Conservation (phyloP, 345 rosid species). For the Salix suchowensis region DNA sequence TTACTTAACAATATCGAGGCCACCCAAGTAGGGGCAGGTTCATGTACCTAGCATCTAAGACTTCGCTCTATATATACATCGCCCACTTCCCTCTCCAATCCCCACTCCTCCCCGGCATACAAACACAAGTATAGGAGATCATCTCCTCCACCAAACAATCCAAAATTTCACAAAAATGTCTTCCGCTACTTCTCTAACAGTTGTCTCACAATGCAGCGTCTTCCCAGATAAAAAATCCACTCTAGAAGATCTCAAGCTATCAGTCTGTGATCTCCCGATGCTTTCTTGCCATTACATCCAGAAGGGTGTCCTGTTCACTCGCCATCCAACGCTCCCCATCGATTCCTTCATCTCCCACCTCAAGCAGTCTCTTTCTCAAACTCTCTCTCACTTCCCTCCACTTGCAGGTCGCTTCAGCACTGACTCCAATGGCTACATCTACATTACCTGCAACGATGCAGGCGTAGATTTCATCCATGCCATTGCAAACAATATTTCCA, state of each 20-base stretch:
- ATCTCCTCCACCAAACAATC: background rate
- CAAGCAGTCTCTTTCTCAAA: conserved; percentile 42
- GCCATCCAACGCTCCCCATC: conserved; percentile 28
- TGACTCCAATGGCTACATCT: conserved; percentile 42
- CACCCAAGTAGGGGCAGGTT: conserved; percentile 28
- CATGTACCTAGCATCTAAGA: conserved; percentile 40
- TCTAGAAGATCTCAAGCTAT: conserved; percentile 62
- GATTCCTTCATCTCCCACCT: conserved; percentile 35
- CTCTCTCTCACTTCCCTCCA: conserved; percentile 71
- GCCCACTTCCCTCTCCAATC: background rate
- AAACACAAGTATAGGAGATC: background rate
- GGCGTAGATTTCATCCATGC: conserved; percentile 69
- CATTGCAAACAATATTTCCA: conserved; percentile 24
- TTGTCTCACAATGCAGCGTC: conserved; percentile 50
- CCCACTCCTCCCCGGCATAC: conserved; percentile 17
- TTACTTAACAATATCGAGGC: background rate
- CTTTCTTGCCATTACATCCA: conserved; percentile 93
- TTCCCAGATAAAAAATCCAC: conserved; percentile 53
- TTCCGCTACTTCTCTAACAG: conserved; percentile 26
- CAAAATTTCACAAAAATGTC: conserved; percentile 36
- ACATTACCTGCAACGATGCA: conserved; percentile 62
- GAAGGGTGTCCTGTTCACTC: conserved; percentile 70
- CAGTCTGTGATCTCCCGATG: conserved; percentile 96
- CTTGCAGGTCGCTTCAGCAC: conserved; percentile 82
- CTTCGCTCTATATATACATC: conserved; percentile 39